phyloP scores from a whole-genome alignment of 176 grass and related monocot species.

The Aegilops speltoides region DNA sequence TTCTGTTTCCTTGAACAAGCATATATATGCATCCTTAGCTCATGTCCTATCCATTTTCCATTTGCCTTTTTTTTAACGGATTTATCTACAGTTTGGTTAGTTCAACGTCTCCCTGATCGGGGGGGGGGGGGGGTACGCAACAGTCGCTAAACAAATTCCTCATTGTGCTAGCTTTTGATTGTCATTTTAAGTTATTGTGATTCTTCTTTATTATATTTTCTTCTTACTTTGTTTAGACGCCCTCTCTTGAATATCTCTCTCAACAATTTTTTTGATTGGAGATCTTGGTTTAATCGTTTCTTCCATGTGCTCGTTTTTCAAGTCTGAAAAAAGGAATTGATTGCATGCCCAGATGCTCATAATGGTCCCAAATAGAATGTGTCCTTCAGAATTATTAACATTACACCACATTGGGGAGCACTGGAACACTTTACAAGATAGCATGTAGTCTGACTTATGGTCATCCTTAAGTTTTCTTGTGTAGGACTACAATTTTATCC shows the following conservation, averaged over 20 bases:
- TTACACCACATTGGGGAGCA: neutral
- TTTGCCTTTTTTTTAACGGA: neutral
- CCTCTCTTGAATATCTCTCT: neutral
- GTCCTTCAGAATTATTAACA: neutral
- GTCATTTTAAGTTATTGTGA: neutral
- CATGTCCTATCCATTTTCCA: conserved; percentile 28
- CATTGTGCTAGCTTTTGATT: neutral
- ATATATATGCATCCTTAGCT: neutral
- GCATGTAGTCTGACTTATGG: neutral
- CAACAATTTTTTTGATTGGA: neutral
- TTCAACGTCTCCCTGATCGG: neutral
- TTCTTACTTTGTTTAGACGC: neutral
- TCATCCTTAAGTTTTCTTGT: neutral
- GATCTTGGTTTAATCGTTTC: neutral
- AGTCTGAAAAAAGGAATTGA: neutral
- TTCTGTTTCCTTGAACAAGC: conserved; percentile 9
- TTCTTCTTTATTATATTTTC: neutral
- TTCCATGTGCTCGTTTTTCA: neutral
- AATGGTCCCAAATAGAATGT: neutral
- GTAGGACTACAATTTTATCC: neutral
- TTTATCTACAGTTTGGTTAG: conserved; percentile 9
- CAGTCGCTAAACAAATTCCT: neutral
- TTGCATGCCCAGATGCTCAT: neutral
- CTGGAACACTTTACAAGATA: neutral
- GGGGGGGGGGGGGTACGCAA: conserved; percentile 3